These are phyloP conservation scores for Delitschia confertaspora DNA, from an alignment of 495 filamentous ascomycete genomes.

Conservation along the genomic window DNA sequence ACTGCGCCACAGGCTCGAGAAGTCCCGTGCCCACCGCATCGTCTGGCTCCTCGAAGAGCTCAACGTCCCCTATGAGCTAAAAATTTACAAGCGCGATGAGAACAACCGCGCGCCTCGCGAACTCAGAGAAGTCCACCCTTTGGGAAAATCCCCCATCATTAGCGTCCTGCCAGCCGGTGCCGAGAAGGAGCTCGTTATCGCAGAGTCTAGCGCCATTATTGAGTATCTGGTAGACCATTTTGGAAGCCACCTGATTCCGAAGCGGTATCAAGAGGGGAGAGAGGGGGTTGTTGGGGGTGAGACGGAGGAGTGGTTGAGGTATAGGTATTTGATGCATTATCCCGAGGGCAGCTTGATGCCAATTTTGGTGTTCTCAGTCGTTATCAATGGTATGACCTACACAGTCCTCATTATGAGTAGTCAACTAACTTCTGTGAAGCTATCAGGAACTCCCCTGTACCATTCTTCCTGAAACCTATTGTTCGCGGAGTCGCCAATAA, in stretches of 20 bases:
- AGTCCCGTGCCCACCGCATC: conserved; percentile 75
- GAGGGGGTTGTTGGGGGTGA: conserved; percentile 55
- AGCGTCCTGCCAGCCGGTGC: conserved; percentile 43
- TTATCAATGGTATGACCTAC: conserved; percentile 47
- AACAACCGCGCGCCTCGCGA: conserved; percentile 58
- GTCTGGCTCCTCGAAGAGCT: conserved; percentile 86
- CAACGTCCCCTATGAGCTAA: conserved; percentile 64
- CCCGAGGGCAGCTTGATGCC: conserved; percentile 73
- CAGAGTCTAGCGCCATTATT: conserved; percentile 69
- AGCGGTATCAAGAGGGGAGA: conserved; percentile 49
- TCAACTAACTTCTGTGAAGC: conserved; percentile 31
- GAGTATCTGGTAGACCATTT: conserved; percentile 79
- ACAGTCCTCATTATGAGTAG: not conserved
- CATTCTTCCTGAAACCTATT: conserved; percentile 81
- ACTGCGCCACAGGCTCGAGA: conserved; percentile 50
- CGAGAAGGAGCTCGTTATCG: conserved; percentile 54
- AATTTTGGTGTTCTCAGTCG: conserved; percentile 49
- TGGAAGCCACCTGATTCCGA: conserved; percentile 51
- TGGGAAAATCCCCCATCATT: conserved; percentile 77
- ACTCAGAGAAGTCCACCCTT: conserved; percentile 67
- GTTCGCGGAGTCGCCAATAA: conserved; percentile 54
- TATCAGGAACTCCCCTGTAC: conserved; percentile 56
- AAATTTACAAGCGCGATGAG: conserved; percentile 57
- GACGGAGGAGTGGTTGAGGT: conserved; percentile 66
- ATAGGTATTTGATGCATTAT: conserved; percentile 75